phyloP scores from a whole-genome alignment of 352 stramenopile species.

The Phytophthora ramorum region DNA sequence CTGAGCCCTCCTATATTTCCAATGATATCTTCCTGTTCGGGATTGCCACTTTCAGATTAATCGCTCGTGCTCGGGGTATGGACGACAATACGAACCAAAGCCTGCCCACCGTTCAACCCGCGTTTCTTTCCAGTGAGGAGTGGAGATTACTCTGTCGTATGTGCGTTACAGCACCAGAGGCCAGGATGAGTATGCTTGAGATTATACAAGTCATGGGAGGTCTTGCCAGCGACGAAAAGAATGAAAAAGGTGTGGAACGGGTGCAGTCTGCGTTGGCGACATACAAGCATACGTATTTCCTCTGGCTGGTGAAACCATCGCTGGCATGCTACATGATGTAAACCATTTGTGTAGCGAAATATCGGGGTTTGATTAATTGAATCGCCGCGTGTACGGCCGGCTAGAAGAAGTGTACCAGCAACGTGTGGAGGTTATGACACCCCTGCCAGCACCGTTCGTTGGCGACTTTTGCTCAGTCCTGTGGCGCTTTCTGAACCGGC shows the following conservation, averaged over 20 bases:
- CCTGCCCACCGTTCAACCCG: not conserved
- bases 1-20: not conserved
- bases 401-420: conserved; percentile 3
- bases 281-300: not conserved
- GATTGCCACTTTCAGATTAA: not conserved
- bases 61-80: not conserved
- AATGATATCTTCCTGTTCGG: conserved; percentile 1
- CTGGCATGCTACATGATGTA: not conserved
- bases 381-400: conserved; percentile 1
- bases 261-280: not conserved
- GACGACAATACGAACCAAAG: not conserved
- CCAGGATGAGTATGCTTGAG: not conserved
- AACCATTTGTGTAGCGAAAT: not conserved
- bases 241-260: not conserved
- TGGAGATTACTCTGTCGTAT: conserved; percentile 1
- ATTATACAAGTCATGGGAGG: not conserved
- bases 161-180: not conserved
- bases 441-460: not conserved
- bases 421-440: not conserved
- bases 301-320: not conserved
- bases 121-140: not conserved
- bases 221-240: not conserved
- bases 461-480: not conserved
- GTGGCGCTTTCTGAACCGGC: not conserved
- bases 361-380: not conserved